Evolutionary conservation across 192 early-diverging fungal species (phyloP), one percentile per base, ranked within the genome.

Genomic region (Gryganskiella cystojenkinii): DNA sequence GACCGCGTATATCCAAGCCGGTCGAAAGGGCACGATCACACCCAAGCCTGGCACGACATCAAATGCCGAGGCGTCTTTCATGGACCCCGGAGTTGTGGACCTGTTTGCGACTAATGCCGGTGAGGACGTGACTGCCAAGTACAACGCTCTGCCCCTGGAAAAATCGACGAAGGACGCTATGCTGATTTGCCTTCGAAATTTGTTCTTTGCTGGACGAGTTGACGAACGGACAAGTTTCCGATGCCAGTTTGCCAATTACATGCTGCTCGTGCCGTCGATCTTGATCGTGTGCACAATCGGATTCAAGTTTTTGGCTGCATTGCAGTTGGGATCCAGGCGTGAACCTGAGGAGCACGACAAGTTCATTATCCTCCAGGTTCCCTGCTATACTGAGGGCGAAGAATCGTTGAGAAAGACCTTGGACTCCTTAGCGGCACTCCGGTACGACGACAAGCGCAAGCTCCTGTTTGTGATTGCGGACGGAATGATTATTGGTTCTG

Each of bases 391-490:
- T 11, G 98, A 99, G 80, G 93, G 93, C 61, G 98, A 99, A 69
- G 93, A 91, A 27, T 98, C 98, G 3, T 85, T 99, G 45, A 84
- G 90, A 40, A 91, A 93, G 65, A 99, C 98, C 0, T 85, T 99
- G 44, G 90, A 99, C 73, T 99, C 98, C n/a, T 82, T 99, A 28
- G 92, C 96, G 0, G 83, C 81, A 30, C 85, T 97, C 31, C 87
- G 93, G 47, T 99, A 99, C 71, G 98, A 98, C 60, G 98, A 99
- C 85, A 97, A 96, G 85, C 92, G 96, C 80, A 99, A 98, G 82
- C 86, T 99, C 37, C 69, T 99, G 35, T 98, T 99, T 79, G 91
- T 99, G 35, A 89, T 99, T 52, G 93, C 93, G 57, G 98, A 99
- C 81, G 98, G 98, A 55, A 95, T 97, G 92, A 93, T 99, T 83